Evolutionary conservation across 164 flowering plant species (phyloP).

Genomic region (Piper longum): DNA sequence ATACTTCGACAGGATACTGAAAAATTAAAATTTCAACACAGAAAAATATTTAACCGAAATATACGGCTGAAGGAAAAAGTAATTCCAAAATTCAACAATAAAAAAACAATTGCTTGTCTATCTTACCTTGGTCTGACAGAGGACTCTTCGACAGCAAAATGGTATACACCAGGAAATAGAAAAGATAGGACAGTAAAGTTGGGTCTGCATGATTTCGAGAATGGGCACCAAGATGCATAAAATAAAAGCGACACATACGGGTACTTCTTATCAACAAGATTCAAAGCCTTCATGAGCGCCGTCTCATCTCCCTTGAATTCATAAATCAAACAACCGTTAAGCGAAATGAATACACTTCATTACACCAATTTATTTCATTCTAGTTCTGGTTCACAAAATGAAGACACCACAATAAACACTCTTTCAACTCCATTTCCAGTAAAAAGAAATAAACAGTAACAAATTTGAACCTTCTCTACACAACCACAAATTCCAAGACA

Average conservation of each 20-base stretch:
- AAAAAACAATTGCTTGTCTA: neutral
- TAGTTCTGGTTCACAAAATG: neutral
- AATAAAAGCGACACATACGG: constrained; percentile 71
- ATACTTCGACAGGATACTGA: constrained; percentile 73
- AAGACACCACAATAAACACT: no score
- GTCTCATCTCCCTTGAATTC: constrained; percentile 70
- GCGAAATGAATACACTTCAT: neutral
- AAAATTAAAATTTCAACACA: constrained; percentile 7
- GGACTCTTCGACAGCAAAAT: constrained; percentile 85
- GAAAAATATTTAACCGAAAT: neutral
- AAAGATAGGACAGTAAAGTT: constrained; percentile 47
- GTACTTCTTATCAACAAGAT: constrained; percentile 38
- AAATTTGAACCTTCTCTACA: neutral
- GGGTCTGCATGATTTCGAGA: constrained; percentile 56
- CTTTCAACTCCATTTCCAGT: neutral
- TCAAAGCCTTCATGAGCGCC: constrained; percentile 47
- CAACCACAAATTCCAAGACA: neutral
- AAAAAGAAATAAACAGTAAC: neutral
- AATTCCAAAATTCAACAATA: neutral
- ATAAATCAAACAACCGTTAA: neutral
- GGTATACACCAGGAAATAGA: constrained; percentile 62
- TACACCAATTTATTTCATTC: neutral
- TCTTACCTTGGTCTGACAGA: constrained; percentile 74
- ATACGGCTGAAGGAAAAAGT: neutral
- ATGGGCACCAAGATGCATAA: constrained; percentile 95